A percentile compares a stretch with the other conserved stretches of the same genome.
phyloP scores from a whole-genome alignment of 164 flowering plant species.

The Taxillus chinensis region DNA sequence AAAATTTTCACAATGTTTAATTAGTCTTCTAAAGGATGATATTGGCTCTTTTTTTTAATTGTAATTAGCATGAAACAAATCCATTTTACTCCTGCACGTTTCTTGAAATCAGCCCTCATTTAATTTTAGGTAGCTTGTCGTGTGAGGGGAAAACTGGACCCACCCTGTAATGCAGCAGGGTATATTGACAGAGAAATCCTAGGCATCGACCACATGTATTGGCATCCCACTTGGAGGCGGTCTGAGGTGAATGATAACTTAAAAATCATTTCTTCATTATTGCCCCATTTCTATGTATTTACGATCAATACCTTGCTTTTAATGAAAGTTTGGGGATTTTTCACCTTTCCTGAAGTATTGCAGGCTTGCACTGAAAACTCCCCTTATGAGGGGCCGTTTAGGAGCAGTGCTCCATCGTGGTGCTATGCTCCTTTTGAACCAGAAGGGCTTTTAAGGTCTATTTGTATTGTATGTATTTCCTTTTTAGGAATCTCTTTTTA shows the following conservation, averaged over 20 bases:
- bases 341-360: constrained; percentile 15
- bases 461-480: neutral
- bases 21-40: too few relatives aligned
- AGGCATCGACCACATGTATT: constrained; percentile 74
- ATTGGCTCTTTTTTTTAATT: too few relatives aligned
- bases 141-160: constrained; percentile 65
- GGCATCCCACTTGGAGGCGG: constrained; percentile 85
- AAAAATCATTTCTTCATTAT: neutral
- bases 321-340: constrained; percentile 6
- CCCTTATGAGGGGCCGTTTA: constrained; percentile 66
- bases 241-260: constrained; percentile 38
- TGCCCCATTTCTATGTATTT: neutral
- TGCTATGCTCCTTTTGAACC: constrained; percentile 92
- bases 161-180: constrained; percentile 92
- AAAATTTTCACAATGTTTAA: too few relatives aligned
- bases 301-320: neutral
- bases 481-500: neutral
- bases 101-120: neutral
- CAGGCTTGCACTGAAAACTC: constrained; percentile 75
- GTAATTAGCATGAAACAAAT: neutral
- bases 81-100: neutral
- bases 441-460: constrained; percentile 79
- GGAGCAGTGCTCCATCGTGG: constrained; percentile 74
- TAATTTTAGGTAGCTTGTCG: constrained; percentile 49
- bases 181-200: constrained; percentile 58